Base-by-base conservation (phyloP, 192 early-diverging fungal genomes). In the Rhizophagus sp. region DNA sequence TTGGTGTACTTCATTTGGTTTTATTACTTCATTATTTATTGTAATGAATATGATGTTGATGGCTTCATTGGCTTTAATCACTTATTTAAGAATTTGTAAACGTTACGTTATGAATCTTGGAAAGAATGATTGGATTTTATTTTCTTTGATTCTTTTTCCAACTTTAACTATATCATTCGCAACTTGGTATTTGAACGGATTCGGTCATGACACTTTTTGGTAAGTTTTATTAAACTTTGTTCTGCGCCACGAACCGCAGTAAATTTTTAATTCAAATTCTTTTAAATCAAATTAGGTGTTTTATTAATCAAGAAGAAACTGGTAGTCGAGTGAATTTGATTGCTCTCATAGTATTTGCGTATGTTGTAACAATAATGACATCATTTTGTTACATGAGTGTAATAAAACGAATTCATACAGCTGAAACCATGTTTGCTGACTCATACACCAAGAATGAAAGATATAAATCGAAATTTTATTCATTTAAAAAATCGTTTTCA, bases 151-250 rank as follows among this genome's bases (percentile, higher is more conserved):
- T 57, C 27, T 75, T 25, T 22, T 80, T 27, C n/a, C 62, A 39
- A 33, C 49, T 11, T 62, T 79, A n/a, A 27, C 34, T 41, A 27
- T 79, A 19, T 61, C 69, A 0, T 44, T 34, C 24, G 44, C 62
- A 22, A 49, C 79, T 9, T n/a, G 22, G 72, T 24, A 12, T 4
- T 47, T 72, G 22, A 44, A 79, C 61, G 79, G 79, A 33, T 80
- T 36, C 62, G 79, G 79, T 22, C 69, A 33, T n/a, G 72, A 80
- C 75, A 80, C 70, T 73, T 80, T 62, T 63, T 80, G 72, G 79
- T 75, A 73, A 47, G 68, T 73, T 25, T 27, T 30, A 34, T 74
- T 30, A n/a, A n/a, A 30, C 30, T 30, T 30, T 30, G 30, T 1
- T 30, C 30, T 30, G 30, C 30, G 30, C 30, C 30, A 30, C 30